These are phyloP conservation scores for Diutina rugosa DNA, from an alignment of 1,139 yeast genomes.

Conservation along the genomic window DNA sequence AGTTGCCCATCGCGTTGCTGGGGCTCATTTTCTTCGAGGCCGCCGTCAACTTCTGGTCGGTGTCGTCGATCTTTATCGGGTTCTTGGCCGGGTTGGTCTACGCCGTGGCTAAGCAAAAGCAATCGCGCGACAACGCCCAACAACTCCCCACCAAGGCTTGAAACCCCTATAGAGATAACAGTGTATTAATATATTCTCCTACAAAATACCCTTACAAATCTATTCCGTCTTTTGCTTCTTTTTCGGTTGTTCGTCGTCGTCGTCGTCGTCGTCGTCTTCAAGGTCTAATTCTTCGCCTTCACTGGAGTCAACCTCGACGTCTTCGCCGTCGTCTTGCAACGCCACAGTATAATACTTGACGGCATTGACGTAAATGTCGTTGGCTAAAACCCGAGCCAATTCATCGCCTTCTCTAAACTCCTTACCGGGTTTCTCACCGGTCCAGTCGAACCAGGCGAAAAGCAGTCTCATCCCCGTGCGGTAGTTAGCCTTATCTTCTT, in stretches of 20 bases:
- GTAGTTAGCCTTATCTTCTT: conserved; percentile 46
- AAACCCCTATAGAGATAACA: neutral
- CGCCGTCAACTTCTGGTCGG: conserved; percentile 86
- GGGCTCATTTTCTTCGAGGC: conserved; percentile 92
- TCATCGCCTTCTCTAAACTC: conserved; percentile 67
- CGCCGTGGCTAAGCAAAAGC: conserved; percentile 82
- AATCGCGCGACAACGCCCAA: conserved; percentile 34
- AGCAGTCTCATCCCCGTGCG: conserved; percentile 62
- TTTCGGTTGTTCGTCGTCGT: conserved; percentile 19
- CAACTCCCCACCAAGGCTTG: conserved; percentile 18
- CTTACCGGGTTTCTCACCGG: conserved; percentile 60
- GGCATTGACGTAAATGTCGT: conserved; percentile 60
- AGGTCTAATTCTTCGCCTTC: conserved; percentile 46
- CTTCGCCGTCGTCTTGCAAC: conserved; percentile 34
- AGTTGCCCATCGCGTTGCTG: conserved; percentile 91
- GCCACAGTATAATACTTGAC: conserved; percentile 65
- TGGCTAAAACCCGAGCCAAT: conserved; percentile 46
- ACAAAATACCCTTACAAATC: neutral
- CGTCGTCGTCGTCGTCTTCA: conserved; percentile 27
- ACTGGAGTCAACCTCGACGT: conserved; percentile 37
- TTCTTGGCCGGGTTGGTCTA: conserved; percentile 91
- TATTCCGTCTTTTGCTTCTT: conserved; percentile 7
- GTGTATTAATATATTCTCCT: neutral
- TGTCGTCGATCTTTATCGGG: conserved; percentile 82
- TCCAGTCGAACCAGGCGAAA: conserved; percentile 68